Evolutionary conservation across 176 grass and related monocot species (phyloP).

Genomic region (Cymbopogon citratus): DNA sequence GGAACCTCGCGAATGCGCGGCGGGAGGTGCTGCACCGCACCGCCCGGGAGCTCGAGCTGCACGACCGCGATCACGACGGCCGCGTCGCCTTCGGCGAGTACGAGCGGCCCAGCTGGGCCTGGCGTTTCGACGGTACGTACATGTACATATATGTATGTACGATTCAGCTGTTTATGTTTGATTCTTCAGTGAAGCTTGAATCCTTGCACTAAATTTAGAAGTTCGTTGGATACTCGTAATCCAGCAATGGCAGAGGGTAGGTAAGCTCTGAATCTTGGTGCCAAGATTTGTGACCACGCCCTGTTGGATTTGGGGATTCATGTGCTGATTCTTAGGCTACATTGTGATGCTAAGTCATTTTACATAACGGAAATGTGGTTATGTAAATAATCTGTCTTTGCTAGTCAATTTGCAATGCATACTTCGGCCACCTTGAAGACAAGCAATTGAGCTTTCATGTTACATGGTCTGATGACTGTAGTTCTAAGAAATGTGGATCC

Average conservation of each 20-base stretch:
- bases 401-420: background rate
- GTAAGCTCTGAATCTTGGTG: conserved; percentile 25
- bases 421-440: background rate
- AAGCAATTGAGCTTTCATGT: background rate
- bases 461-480: background rate
- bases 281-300: background rate
- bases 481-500: background rate
- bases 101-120: conserved; percentile 75
- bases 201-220: background rate
- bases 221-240: background rate
- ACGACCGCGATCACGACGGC: conserved; percentile 79
- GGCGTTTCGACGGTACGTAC: conserved; percentile 65
- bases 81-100: conserved; percentile 73
- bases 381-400: background rate
- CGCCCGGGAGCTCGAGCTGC: conserved; percentile 71
- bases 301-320: background rate
- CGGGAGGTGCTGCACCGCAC: conserved; percentile 68
- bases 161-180: background rate
- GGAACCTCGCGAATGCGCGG: conserved; percentile 65
- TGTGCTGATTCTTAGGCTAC: background rate
- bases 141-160: background rate
- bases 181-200: conserved; percentile 1
- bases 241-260: background rate
- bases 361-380: background rate
- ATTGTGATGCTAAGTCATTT: background rate